Base-by-base conservation (phyloP, 1,284 basidiomycete species). In the Sanghuangporus sanghuang region DNA sequence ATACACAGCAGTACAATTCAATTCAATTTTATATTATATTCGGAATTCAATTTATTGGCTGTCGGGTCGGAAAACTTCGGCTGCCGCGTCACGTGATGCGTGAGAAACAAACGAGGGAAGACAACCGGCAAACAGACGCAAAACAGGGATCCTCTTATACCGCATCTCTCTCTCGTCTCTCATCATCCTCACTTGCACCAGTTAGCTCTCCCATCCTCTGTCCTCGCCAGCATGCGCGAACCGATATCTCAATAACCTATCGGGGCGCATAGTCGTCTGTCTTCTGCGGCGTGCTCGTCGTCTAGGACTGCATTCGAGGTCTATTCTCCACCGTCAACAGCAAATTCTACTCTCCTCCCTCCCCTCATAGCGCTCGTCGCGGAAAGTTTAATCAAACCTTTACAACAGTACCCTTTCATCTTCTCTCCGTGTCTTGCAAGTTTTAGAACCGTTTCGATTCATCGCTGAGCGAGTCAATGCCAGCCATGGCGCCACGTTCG, bases 401-500 rank as follows among this genome's bases (percentile, higher is more conserved):
- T 14, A n/a, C 18, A 27, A 27, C 21, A 16, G 44, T 4, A 7
- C 32, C 40, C 39, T 32, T 6, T 32, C 52, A 39, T 58, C 27
- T 42, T 59, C 40, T 44, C 42, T 40, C 42, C 35, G 2, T 12
- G 14, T 23, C 14, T 14, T 21, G 52, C 16, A 7, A 46, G 40
- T 35, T 23, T 46, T 49, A 52, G n/a, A 27, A 23, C 52, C 6
- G 39, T 50, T 35, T 38, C 57, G 14, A 36, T 12, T 32, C 32
- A 23, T 39, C 53, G 53, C 49, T 60, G 54, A 64, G 53, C 55
- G 46, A 56, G 52, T 60, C 11, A 16, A 36, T 50, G 52, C 54
- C 42, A 27, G 39, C 38, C 67, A 76, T 76, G 75, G 69, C 69
- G 57, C 70, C 69, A 58, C 76, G 75, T 42, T 70, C 75, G 44